Conservation (phyloP, 1,139 yeast genomes). For the Arxiozyma heterogenica region DNA sequence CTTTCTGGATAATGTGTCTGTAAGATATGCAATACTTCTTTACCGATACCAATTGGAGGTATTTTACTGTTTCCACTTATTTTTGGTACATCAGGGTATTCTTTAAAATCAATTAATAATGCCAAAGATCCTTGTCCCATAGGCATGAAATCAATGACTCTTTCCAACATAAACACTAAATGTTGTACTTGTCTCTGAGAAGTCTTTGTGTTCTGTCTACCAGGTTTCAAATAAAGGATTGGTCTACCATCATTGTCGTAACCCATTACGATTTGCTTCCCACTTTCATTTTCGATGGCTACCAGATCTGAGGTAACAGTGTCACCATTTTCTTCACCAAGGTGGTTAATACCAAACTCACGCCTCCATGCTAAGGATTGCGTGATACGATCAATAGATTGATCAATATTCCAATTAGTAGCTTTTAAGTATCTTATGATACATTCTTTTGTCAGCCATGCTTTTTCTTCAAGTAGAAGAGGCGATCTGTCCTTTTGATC, state of each 20-base stretch:
- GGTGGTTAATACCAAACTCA: slow-evolving; percentile 69
- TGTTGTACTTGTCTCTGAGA: slow-evolving; percentile 86
- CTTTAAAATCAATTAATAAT: slow-evolving; percentile 79
- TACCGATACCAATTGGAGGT: slow-evolving; percentile 74
- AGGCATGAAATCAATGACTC: slow-evolving; percentile 89
- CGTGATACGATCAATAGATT: slow-evolving; percentile 64
- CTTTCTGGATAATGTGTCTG: slow-evolving; percentile 96
- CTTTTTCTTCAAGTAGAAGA: slow-evolving; percentile 54
- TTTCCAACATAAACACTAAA: slow-evolving; percentile 81
- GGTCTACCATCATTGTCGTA: slow-evolving; percentile 86
- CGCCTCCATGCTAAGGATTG: slow-evolving; percentile 84
- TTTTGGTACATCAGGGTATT: slow-evolving; percentile 44
- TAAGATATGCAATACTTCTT: slow-evolving; percentile 62
- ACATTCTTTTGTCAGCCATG: slow-evolving; percentile 90
- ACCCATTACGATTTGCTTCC: slow-evolving; percentile 83
- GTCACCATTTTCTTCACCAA: slow-evolving; percentile 38
- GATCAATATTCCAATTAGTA: slow-evolving; percentile 72
- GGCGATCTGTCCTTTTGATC: slow-evolving; percentile 25
- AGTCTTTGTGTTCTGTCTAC: slow-evolving; percentile 85
- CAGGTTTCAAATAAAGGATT: slow-evolving; percentile 79
- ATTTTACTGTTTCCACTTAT: slow-evolving; percentile 50
- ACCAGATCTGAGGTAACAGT: slow-evolving; percentile 54
- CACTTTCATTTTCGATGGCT: slow-evolving; percentile 67
- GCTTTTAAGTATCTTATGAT: slow-evolving; percentile 80
- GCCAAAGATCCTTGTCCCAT: slow-evolving; percentile 92